These are phyloP conservation scores for Chaetomium cochliodes DNA, from an alignment of 495 filamentous ascomycete species.

Conservation along the genomic window DNA sequence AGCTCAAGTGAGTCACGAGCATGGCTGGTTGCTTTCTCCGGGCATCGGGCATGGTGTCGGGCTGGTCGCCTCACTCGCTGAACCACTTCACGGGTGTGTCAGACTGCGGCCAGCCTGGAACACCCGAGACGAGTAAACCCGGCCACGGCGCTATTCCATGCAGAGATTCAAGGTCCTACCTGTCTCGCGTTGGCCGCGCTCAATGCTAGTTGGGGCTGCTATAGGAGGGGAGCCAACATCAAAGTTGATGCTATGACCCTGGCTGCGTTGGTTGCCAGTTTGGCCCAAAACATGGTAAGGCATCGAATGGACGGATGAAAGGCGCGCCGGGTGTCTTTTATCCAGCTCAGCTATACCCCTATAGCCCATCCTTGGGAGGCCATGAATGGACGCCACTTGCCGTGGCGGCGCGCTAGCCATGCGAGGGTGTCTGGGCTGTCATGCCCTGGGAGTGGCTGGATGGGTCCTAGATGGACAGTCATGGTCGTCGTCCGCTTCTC, in stretches of 20 bases:
- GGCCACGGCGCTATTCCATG: neutral
- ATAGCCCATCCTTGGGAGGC: no score
- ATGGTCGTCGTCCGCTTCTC: no score
- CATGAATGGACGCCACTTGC: no score
- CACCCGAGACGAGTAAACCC: neutral
- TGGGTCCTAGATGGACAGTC: no score
- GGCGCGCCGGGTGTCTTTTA: no score
- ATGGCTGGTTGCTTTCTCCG: neutral
- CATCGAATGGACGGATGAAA: no score
- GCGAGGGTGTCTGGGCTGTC: no score
- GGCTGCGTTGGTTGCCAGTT: neutral
- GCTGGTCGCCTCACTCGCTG: neutral
- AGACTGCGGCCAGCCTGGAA: neutral
- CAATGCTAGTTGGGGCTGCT: conserved; percentile 1
- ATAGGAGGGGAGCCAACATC: conserved; percentile 6
- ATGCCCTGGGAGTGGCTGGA: no score
- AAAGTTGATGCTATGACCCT: neutral
- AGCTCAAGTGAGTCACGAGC: neutral
- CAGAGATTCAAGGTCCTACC: neutral
- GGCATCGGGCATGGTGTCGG: neutral
- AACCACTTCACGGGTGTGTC: neutral
- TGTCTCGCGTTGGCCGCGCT: neutral
- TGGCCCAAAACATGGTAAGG: neutral
- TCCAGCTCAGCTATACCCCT: no score
- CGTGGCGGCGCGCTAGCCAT: no score